phyloP scores from a whole-genome alignment of 1,139 yeast genomes.

The Nakaseomyces kungkrabaensis region DNA sequence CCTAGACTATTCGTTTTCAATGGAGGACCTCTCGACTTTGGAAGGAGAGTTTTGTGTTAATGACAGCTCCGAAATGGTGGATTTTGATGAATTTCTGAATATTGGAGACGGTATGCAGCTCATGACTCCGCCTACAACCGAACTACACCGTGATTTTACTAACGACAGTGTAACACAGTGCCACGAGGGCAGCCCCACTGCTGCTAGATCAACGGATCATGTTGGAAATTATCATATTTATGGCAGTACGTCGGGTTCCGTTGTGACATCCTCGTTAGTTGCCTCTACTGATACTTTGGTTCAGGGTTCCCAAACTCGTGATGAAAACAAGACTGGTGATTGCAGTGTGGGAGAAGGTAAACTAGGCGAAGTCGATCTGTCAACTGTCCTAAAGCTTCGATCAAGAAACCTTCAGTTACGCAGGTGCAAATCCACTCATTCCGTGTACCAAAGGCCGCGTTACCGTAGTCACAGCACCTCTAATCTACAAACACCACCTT shows the following conservation, averaged over 20 bases:
- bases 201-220: neutral
- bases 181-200: neutral
- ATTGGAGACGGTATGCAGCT: conserved; percentile 2
- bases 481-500: conserved; percentile 2
- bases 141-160: neutral
- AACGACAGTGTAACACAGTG: neutral
- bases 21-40: neutral
- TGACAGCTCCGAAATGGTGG: neutral
- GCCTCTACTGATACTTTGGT: neutral
- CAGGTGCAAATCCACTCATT: neutral
- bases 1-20: conserved; percentile 3
- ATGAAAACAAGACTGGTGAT: neutral
- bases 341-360: neutral
- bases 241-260: neutral
- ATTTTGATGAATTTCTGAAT: conserved; percentile 2
- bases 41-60: neutral
- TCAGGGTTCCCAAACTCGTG: neutral
- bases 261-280: neutral
- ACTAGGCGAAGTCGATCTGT: neutral
- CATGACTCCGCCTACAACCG: conserved; percentile 1
- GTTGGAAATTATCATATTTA: neutral
- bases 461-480: conserved; percentile 1
- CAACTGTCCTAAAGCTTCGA: conserved; percentile 1
- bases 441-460: neutral
- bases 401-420: neutral